Conservation (phyloP, 2,329 filamentous ascomycete species). For the Colletotrichum caudatum region DNA sequence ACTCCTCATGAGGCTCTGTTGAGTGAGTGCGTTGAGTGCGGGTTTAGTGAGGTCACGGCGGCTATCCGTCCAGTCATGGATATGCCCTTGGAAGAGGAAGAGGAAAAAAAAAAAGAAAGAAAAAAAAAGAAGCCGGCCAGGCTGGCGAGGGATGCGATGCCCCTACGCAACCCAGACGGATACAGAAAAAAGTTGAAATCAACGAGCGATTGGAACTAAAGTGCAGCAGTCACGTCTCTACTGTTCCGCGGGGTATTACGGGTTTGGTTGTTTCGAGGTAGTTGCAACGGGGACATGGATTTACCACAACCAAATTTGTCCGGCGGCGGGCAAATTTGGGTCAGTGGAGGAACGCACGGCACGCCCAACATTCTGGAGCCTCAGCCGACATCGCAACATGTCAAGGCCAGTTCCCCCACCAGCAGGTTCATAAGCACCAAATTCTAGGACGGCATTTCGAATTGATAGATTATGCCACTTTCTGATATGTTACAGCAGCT, state of each 20-base stretch:
- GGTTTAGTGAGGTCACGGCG: conserved; percentile 38
- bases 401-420: not conserved
- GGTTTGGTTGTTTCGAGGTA: conserved; percentile 25
- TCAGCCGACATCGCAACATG: conserved; percentile 33
- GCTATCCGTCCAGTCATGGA: conserved; percentile 27
- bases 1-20: conserved; percentile 33
- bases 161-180: no score
- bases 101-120: not conserved
- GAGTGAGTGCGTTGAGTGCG: conserved; percentile 29
- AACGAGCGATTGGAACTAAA: conserved; percentile 1
- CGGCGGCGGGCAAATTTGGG: conserved; percentile 42
- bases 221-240: not conserved
- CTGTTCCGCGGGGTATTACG: not conserved
- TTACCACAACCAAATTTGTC: conserved; percentile 40
- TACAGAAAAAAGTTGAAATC: not conserved
- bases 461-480: conserved; percentile 40
- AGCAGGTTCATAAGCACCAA: conserved; percentile 4
- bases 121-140: not conserved
- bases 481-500: conserved; percentile 41
- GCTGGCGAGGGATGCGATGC: not conserved
- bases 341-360: conserved; percentile 34
- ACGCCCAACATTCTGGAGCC: conserved; percentile 36
- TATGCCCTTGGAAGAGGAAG: conserved; percentile 14
- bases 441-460: conserved; percentile 23
- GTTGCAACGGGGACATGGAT: conserved; percentile 30